Conservation (phyloP, 805 yeast genomes). For the Pichia deserticola region DNA sequence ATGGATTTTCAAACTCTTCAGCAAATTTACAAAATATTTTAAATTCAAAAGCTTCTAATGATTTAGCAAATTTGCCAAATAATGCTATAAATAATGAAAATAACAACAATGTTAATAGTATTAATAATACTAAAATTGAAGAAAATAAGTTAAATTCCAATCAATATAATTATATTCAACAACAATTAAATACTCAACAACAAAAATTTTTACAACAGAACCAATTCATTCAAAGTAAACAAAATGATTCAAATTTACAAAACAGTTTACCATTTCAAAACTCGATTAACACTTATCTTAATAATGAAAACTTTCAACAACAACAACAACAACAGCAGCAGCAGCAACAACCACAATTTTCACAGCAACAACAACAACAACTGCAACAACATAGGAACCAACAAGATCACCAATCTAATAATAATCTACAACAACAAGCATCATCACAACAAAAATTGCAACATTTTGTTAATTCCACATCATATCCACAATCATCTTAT, state of each 20-base stretch:
- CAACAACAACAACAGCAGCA: constrained; percentile 5
- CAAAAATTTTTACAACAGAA: constrained; percentile 4
- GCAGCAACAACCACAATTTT: constrained; percentile 4
- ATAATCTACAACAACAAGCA: no score
- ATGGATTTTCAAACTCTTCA: not conserved
- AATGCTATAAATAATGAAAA: not conserved
- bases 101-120: not conserved
- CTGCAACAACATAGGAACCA: not conserved
- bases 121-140: not conserved
- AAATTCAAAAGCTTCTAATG: not conserved
- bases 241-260: not conserved
- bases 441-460: no score
- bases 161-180: constrained; percentile 5
- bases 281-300: no score
- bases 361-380: not conserved
- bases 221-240: not conserved
- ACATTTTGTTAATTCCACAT: no score
- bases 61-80: not conserved
- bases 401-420: not conserved
- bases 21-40: not conserved
- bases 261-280: no score
- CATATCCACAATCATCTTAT: not conserved
- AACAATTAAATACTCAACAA: constrained; percentile 7
- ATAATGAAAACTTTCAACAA: not conserved
- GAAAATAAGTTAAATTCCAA: not conserved